Conservation (phyloP, 441 rosid species). For the Populus hybrid region DNA sequence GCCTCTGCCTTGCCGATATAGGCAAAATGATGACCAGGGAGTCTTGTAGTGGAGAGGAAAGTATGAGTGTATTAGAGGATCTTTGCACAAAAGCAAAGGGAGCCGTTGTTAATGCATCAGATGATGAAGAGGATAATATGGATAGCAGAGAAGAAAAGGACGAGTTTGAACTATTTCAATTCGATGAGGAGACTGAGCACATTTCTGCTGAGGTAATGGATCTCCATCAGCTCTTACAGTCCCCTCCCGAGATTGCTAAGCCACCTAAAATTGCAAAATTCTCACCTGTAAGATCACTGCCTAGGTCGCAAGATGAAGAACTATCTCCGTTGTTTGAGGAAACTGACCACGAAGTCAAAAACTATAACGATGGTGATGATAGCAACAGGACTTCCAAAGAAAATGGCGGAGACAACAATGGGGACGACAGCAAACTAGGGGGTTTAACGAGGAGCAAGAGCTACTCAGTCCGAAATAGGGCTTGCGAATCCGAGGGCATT, state of each 20-base stretch:
- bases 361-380: background rate
- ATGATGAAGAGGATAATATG: background rate
- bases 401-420: background rate
- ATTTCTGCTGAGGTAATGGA: conserved; percentile 21
- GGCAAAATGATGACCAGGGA: conserved; percentile 83
- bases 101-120: background rate
- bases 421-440: conserved; percentile 22
- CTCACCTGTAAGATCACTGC: conserved; percentile 39
- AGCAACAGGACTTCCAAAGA: background rate
- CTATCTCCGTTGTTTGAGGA: conserved; percentile 29
- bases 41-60: conserved; percentile 48
- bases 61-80: conserved; percentile 54
- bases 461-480: conserved; percentile 26
- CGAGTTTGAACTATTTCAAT: conserved; percentile 34
- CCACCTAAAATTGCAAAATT: conserved; percentile 41
- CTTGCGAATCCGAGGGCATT: conserved; percentile 34
- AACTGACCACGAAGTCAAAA: background rate
- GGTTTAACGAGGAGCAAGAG: conserved; percentile 46
- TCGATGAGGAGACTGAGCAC: conserved; percentile 39
- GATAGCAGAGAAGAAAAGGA: conserved; percentile 24
- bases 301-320: conserved; percentile 24
- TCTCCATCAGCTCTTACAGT: conserved; percentile 25
- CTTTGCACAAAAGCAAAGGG: conserved; percentile 58
- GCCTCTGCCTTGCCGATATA: conserved; percentile 78
- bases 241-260: conserved; percentile 22